Evolutionary conservation across 345 rosid genomes (phyloP).

Genomic region (Orychophragmus violaceus): DNA sequence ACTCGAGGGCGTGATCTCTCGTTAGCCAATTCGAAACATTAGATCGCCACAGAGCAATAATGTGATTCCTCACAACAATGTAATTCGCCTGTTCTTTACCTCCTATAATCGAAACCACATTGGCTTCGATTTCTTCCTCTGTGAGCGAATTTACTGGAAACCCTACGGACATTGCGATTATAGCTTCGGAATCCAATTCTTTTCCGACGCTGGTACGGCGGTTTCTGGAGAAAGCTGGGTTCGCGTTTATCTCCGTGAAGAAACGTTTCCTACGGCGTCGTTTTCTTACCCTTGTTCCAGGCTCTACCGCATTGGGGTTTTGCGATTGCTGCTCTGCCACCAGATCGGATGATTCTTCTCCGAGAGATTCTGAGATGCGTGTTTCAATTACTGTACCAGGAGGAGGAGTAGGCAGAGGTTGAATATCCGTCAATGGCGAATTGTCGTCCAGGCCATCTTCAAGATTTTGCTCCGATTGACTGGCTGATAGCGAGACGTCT

Average conservation of each 20-base stretch:
- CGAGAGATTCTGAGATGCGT: constrained; percentile 52
- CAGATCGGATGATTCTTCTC: constrained; percentile 69
- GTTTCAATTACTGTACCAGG: constrained; percentile 35
- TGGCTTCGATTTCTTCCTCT: constrained; percentile 93
- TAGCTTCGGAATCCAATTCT: constrained; percentile 78
- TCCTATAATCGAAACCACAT: constrained; percentile 62
- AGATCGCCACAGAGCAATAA: constrained; percentile 77
- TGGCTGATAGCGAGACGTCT: constrained; percentile 35
- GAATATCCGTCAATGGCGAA: constrained; percentile 26
- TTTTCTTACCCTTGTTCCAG: constrained; percentile 50
- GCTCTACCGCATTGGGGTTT: constrained; percentile 44
- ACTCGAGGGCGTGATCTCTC: constrained; percentile 63
- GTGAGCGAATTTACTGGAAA: constrained; percentile 86
- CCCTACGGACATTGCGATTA: constrained; percentile 78
- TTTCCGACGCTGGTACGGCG: constrained; percentile 55
- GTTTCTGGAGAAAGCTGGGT: constrained; percentile 52
- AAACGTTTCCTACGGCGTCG: constrained; percentile 80
- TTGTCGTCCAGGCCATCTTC: constrained; percentile 43
- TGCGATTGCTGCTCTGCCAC: constrained; percentile 40
- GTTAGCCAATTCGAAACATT: constrained; percentile 76
- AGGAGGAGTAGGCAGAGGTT: constrained; percentile 13
- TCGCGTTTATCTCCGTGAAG: constrained; percentile 76
- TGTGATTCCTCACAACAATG: constrained; percentile 76
- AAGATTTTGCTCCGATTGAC: constrained; percentile 35
- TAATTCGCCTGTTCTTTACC: constrained; percentile 75